Conservation (phyloP, 176 grass and related monocot genomes). For the Sorghum bicolor region Sorghum_bicolor_NCBIv3 NC_012874.2:9049001-9049500, state of each 20-base stretch:
- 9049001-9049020: slow-evolving; percentile 69
- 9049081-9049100: slow-evolving; percentile 48
- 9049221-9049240: background rate
- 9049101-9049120: slow-evolving; percentile 37
- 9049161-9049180: slow-evolving; percentile 30
- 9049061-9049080: slow-evolving; percentile 78
- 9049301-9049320: slow-evolving; percentile 6
- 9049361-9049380: slow-evolving; percentile 75
- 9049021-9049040: slow-evolving; percentile 41
- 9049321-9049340: slow-evolving; percentile 3
- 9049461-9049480: slow-evolving; percentile 41
- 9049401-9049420: slow-evolving; percentile 75
- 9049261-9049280: background rate
- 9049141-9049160: slow-evolving; percentile 70
- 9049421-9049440: slow-evolving; percentile 56
- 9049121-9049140: slow-evolving; percentile 44
- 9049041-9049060: slow-evolving; percentile 60
- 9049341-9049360: slow-evolving; percentile 13
- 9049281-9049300: background rate
- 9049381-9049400: slow-evolving; percentile 82
- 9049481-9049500: slow-evolving; percentile 30
- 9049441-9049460: slow-evolving; percentile 48
- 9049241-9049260: background rate
- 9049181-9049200: background rate
- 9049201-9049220: background rate